Evolutionary conservation across 2,329 filamentous ascomycete species (phyloP), one percentile per base, ranked within the genome.

Genomic region (Alternaria tenuissima): DNA sequence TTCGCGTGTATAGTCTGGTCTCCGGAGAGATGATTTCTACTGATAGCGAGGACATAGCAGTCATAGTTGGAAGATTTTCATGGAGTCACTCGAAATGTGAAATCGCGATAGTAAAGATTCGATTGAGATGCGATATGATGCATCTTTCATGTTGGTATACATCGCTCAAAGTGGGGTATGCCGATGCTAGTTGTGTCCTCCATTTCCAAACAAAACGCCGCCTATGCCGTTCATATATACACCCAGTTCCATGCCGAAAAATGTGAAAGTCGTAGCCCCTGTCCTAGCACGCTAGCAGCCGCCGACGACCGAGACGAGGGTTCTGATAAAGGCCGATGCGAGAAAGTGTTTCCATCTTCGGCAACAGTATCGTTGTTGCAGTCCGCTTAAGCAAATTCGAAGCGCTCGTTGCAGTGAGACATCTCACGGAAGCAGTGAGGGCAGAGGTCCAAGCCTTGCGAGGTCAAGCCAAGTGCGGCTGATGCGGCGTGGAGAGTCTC

Each of bases 361-460:
- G 5, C 34, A 22, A 6, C 4, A 4, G 12, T 28, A 14, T 9
- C 16, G n/a, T 8, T 4, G 12, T 38, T 24, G 30, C 41, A 8
- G 7, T 7, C 3, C 20, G n/a, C 16, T 53, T 59, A 72, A 52
- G 65, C 69, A 18, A 72, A 69, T 12, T 68, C 68, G 55, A 70
- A 72, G 3, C 69, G 56, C 57, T 72, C 69, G 20, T 66, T 67
- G 64, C 69, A 72, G 43, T 72, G 69, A 46, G 62, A 64, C 64
- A 69, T 65, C 55, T 72, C 69, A 11, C 69, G 68, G 57, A 67
- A 72, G 66, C 69, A 72, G 52, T 72, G 69, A 44, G 69, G 69
- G 60, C 69, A 72, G 1, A 72, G 68, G 46, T 70, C 65, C 14
- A 72, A 59, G 8, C 69, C 69, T 47, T 72, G 69, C 2, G 57